phyloP scores from a whole-genome alignment of 192 early-diverging fungal genomes.

The Blastocladiella britannica region DNA sequence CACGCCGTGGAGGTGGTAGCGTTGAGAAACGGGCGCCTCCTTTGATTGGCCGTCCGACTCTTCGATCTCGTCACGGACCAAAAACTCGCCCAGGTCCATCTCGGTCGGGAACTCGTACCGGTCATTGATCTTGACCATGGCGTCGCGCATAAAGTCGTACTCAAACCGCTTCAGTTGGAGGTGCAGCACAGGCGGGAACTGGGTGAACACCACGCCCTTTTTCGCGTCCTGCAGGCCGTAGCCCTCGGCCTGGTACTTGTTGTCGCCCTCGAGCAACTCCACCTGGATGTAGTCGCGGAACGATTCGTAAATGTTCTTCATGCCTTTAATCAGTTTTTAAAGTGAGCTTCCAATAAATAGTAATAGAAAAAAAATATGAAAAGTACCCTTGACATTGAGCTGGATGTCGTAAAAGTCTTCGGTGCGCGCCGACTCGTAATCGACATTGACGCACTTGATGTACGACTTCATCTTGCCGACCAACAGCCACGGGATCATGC shows the following conservation, averaged over 20 bases:
- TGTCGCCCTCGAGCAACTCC: slow-evolving; percentile 88
- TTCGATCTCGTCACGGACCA: slow-evolving; percentile 16
- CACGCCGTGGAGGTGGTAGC: slow-evolving; percentile 82
- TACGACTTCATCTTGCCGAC: slow-evolving; percentile 94
- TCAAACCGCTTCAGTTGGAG: slow-evolving; percentile 95
- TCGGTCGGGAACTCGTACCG: slow-evolving; percentile 80
- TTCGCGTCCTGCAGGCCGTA: slow-evolving; percentile 85
- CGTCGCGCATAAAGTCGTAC: slow-evolving; percentile 77
- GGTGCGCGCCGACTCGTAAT: slow-evolving; percentile 79
- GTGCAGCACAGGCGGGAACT: slow-evolving; percentile 83
- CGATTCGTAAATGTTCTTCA: slow-evolving; percentile 61
- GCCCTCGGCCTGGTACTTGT: slow-evolving; percentile 88
- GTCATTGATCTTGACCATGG: slow-evolving; percentile 92
- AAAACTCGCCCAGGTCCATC: slow-evolving; percentile 69
- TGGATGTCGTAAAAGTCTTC: slow-evolving; percentile 97
- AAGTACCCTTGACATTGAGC: slow-evolving; percentile 92
- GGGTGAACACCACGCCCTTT: slow-evolving; percentile 87
- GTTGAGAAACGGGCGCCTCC: slow-evolving; percentile 39
- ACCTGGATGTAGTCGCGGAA: slow-evolving; percentile 77
- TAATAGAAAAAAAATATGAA: too few species aligned
- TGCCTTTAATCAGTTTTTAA: too few species aligned
- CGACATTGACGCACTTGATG: slow-evolving; percentile 83
- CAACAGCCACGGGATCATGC: slow-evolving; percentile 79
- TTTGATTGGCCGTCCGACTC: slow-evolving; percentile 28
- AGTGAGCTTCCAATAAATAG: too few species aligned